Conservation (phyloP, 495 filamentous ascomycete genomes). For the Amorphotheca resinae region DNA sequence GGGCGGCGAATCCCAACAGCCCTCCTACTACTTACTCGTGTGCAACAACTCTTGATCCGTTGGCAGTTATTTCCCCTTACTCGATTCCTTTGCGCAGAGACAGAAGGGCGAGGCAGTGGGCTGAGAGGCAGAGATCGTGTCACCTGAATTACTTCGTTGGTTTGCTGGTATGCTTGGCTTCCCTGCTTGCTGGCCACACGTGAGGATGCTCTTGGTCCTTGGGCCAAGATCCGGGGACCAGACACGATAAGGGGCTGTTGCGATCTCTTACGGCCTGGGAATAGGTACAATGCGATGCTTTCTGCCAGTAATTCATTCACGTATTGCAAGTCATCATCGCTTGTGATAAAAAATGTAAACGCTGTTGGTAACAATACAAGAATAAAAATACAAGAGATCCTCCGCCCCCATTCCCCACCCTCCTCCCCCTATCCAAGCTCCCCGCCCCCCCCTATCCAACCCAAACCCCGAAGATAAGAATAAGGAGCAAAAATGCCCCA, state of each 20-base stretch:
- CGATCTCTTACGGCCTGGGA: constrained; percentile 12
- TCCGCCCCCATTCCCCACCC: too few relatives aligned
- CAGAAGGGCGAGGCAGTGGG: too few relatives aligned
- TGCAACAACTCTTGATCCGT: neutral
- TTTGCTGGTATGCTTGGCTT: neutral
- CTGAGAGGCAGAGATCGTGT: neutral
- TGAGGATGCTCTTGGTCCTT: neutral
- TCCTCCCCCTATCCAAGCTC: too few relatives aligned
- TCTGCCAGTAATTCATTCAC: constrained; percentile 11
- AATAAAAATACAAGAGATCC: too few relatives aligned
- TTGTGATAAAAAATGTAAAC: too few relatives aligned
- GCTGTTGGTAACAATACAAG: too few relatives aligned
- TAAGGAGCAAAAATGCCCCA: too few relatives aligned
- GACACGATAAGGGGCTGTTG: too few relatives aligned
- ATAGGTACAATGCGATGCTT: constrained; percentile 21
- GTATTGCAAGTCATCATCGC: neutral
- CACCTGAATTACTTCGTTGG: neutral
- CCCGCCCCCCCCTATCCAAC: too few relatives aligned
- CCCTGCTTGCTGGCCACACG: too few relatives aligned
- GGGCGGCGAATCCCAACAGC: neutral
- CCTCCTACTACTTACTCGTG: constrained; percentile 13
- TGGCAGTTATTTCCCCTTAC: neutral
- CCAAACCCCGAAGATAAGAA: too few relatives aligned
- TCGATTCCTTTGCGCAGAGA: neutral
- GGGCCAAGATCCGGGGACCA: neutral